These are phyloP conservation scores for Lindgomyces ingoldianus DNA, from an alignment of 495 filamentous ascomycete genomes.

Conservation along the genomic window DNA sequence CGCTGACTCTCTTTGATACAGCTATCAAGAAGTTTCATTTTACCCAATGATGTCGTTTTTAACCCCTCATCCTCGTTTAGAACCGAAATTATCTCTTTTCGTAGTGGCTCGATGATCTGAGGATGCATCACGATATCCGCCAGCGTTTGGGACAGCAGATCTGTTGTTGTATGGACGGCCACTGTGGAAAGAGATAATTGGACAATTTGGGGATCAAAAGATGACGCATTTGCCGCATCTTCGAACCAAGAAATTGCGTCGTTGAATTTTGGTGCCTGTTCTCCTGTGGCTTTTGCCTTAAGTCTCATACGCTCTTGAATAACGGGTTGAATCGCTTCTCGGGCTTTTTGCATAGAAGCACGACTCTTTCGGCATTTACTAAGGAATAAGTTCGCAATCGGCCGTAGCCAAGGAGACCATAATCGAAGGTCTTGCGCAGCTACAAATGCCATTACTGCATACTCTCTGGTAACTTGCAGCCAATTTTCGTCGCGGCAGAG, in stretches of 20 bases:
- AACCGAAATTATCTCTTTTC: background rate
- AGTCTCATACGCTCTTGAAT: background rate
- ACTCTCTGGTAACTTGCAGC: background rate
- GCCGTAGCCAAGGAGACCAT: background rate
- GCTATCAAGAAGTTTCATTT: background rate
- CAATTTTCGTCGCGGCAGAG: constrained; percentile 3
- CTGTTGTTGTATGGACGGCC: background rate
- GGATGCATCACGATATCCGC: background rate
- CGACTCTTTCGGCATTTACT: background rate
- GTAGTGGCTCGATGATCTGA: background rate
- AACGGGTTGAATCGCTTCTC: background rate
- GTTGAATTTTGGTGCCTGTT: background rate
- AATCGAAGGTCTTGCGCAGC: background rate
- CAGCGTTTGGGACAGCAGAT: background rate
- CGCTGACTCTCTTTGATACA: background rate
- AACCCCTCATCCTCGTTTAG: background rate
- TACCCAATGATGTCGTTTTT: background rate
- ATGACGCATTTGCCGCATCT: background rate
- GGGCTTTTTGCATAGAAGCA: background rate
- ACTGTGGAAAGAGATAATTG: background rate
- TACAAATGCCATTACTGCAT: background rate
- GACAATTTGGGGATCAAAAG: background rate
- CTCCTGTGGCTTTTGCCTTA: background rate
- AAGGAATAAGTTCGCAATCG: background rate
- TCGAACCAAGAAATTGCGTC: background rate